These are phyloP conservation scores for Trametes maxima DNA, from an alignment of 768 basidiomycete genomes.

Conservation along the genomic window DNA sequence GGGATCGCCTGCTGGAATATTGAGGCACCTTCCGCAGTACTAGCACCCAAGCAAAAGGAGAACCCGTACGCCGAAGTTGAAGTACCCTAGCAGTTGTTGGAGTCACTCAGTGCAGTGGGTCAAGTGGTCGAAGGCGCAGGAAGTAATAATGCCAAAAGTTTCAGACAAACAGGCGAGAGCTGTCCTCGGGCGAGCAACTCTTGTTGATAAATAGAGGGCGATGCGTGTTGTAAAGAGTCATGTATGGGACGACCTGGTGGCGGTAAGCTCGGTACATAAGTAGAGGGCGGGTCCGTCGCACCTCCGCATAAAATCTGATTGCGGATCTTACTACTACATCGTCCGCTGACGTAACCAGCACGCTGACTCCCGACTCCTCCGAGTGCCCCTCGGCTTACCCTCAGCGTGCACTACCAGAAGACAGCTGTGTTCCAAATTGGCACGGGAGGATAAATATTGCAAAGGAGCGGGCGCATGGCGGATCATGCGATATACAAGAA, in stretches of 20 bases:
- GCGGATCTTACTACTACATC: not conserved
- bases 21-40: not conserved
- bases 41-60: not conserved
- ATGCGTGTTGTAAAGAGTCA: conserved; percentile 7
- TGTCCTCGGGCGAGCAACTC: conserved; percentile 12
- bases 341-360: conserved; percentile 15
- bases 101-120: not conserved
- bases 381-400: not conserved
- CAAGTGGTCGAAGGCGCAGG: not conserved
- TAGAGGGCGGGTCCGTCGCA: not conserved
- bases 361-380: not conserved
- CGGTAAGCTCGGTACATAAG: not conserved
- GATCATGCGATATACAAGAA: conserved; percentile 15
- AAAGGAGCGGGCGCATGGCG: conserved; percentile 9
- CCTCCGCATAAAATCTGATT: conserved; percentile 4
- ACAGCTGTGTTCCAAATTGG: not conserved
- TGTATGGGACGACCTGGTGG: conserved; percentile 13
- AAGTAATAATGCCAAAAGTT: not conserved
- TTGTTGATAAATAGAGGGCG: conserved; percentile 18
- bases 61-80: not conserved
- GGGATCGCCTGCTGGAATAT: conserved; percentile 1
- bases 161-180: conserved; percentile 10
- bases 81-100: conserved; percentile 1
- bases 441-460: not conserved
- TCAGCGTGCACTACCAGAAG: too few species aligned